A percentile compares a stretch with the other conserved stretches of the same genome.
Evolutionary conservation across 2,329 filamentous ascomycete species (phyloP).

Genomic region (Apiospora pterosperma): DNA sequence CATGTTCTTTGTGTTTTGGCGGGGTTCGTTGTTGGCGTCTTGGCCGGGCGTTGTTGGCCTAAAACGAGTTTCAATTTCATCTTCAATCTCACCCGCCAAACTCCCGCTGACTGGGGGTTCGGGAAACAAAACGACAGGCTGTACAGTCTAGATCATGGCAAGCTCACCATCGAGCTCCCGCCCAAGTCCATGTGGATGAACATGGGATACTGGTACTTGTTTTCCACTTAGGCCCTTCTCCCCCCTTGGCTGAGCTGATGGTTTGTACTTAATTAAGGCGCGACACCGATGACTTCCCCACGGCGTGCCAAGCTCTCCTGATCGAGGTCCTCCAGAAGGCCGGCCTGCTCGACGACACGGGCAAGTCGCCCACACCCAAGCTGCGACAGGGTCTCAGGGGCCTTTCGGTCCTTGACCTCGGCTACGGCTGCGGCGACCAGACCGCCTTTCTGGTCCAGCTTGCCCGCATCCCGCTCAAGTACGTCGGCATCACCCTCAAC

Average conservation of each 20-base stretch:
- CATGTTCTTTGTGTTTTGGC: background rate
- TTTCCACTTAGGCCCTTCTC: background rate
- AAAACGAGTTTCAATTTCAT: no score
- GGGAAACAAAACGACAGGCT: background rate
- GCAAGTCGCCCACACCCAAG: background rate
- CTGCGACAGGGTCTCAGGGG: background rate
- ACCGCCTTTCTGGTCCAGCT: conserved; percentile 40
- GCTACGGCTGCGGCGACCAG: conserved; percentile 59
- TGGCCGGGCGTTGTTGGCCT: background rate
- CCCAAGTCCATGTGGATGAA: conserved; percentile 60
- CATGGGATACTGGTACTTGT: conserved; percentile 55
- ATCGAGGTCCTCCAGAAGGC: conserved; percentile 42
- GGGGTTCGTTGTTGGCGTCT: background rate
- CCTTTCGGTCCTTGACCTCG: conserved; percentile 45
- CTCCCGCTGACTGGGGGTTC: background rate
- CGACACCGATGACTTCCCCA: conserved; percentile 29
- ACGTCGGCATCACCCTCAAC: conserved; percentile 50
- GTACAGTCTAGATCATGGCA: conserved; percentile 54
- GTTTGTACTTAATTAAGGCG: background rate
- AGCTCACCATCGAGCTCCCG: conserved; percentile 47
- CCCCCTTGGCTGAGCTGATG: background rate
- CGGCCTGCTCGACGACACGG: conserved; percentile 29
- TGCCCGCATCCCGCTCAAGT: conserved; percentile 30
- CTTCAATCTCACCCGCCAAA: background rate
- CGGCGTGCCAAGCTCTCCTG: conserved; percentile 48